Percentiles rank a stretch among this genome's conserved stretches.
phyloP scores from a whole-genome alignment of 2,329 filamentous ascomycete species.

The Xylaria sp. region DNA sequence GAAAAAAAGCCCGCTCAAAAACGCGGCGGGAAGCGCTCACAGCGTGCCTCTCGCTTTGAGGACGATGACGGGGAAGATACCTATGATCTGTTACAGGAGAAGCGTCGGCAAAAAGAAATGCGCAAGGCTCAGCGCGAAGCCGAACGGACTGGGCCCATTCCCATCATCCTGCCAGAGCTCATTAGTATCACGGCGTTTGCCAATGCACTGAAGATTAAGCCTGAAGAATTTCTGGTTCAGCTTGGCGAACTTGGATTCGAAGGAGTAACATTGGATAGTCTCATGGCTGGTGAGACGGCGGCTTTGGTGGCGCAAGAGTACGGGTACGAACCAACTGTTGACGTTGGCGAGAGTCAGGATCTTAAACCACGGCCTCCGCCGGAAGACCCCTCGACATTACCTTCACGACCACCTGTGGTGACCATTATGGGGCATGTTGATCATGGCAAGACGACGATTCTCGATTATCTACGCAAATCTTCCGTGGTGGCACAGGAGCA shows the following conservation, averaged over 20 bases:
- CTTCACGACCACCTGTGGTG: slow-evolving; percentile 86
- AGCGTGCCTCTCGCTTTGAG: slow-evolving; percentile 24
- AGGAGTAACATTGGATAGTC: slow-evolving; percentile 80
- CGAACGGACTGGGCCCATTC: slow-evolving; percentile 56
- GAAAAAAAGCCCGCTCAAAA: slow-evolving; percentile 22
- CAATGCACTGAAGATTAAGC: slow-evolving; percentile 74
- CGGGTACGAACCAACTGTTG: slow-evolving; percentile 85
- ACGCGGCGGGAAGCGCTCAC: slow-evolving; percentile 32
- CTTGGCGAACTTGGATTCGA: slow-evolving; percentile 91
- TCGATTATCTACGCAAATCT: slow-evolving; percentile 92
- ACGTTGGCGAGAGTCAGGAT: slow-evolving; percentile 73
- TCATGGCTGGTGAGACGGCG: slow-evolving; percentile 90
- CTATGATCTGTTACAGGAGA: slow-evolving; percentile 54
- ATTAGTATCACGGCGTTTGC: slow-evolving; percentile 89
- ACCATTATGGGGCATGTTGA: slow-evolving; percentile 99
- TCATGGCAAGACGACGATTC: slow-evolving; percentile 95
- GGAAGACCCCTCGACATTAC: slow-evolving; percentile 74
- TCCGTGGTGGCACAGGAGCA: slow-evolving; percentile 92
- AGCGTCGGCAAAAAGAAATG: slow-evolving; percentile 53
- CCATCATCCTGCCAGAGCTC: slow-evolving; percentile 85
- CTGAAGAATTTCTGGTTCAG: slow-evolving; percentile 76
- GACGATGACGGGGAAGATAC: slow-evolving; percentile 47
- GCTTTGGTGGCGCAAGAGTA: slow-evolving; percentile 92
- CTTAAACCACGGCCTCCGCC: slow-evolving; percentile 74
- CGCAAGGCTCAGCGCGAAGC: slow-evolving; percentile 54